A percentile compares a stretch with the other conserved stretches of the same genome.
phyloP scores from a whole-genome alignment of 2,329 filamentous ascomycete genomes.

The Cercospora sp. region DNA sequence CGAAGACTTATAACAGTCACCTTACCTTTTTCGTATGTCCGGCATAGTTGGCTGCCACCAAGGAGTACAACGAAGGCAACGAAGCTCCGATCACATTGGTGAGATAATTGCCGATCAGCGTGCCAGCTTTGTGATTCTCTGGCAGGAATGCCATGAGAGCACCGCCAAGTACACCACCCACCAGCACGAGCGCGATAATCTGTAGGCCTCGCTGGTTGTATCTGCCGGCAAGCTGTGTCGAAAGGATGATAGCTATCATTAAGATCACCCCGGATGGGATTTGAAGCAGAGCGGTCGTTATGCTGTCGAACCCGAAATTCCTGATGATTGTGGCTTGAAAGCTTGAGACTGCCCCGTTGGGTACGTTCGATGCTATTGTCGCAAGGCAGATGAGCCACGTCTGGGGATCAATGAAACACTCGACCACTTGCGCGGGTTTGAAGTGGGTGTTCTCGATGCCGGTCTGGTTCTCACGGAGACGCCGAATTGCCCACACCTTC shows the following conservation, averaged over 20 bases:
- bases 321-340: constrained; percentile 41
- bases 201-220: constrained; percentile 36
- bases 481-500: constrained; percentile 41
- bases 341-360: constrained; percentile 47
- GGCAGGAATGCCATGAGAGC: constrained; percentile 38
- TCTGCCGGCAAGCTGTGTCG: constrained; percentile 32
- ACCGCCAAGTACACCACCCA: constrained; percentile 36
- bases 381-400: constrained; percentile 47
- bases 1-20: not conserved
- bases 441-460: constrained; percentile 56
- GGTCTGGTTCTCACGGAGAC: constrained; percentile 51
- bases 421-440: constrained; percentile 50
- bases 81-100: constrained; percentile 44
- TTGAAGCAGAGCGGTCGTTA: constrained; percentile 44
- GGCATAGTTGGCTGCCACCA: constrained; percentile 56
- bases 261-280: constrained; percentile 59
- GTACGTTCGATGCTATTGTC: constrained; percentile 38
- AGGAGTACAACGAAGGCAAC: constrained; percentile 42
- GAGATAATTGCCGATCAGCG: constrained; percentile 45
- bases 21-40: constrained; percentile 64
- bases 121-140: constrained; percentile 47
- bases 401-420: constrained; percentile 49
- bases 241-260: constrained; percentile 42
- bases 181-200: constrained; percentile 31
- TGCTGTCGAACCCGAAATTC: constrained; percentile 36